Percentiles rank a stretch among this genome's conserved stretches.
Conservation (phyloP, 129 eudicot genomes). For the Ambrosia trifida region DNA sequence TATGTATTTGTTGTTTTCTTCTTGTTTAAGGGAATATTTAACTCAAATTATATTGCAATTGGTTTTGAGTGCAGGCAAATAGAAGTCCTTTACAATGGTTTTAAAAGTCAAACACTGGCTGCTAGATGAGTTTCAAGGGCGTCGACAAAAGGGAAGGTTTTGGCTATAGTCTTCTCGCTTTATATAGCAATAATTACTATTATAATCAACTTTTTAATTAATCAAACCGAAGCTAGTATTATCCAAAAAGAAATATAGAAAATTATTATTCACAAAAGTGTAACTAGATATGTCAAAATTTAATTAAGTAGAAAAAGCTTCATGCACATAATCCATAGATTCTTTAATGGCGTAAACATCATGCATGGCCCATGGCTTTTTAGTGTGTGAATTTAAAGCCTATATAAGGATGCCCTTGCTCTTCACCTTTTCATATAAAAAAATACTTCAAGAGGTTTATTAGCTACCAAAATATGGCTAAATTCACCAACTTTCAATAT, state of each 20-base stretch:
- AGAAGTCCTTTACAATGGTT: conserved; percentile 27
- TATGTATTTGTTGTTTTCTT: conserved; percentile 14
- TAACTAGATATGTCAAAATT: conserved; percentile 16
- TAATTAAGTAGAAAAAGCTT: conserved; percentile 27
- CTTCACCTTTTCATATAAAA: conserved; percentile 19
- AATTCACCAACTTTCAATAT: conserved; percentile 17
- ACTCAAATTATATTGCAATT: conserved; percentile 21
- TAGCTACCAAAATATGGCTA: conserved; percentile 39
- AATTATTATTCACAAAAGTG: background rate
- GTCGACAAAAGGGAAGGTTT: conserved; percentile 26
- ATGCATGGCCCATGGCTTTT: conserved; percentile 40
- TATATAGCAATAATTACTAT: background rate
- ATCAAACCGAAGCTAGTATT: conserved; percentile 1
- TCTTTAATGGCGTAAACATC: conserved; percentile 37
- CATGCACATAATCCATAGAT: conserved; percentile 36
- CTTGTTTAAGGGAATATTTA: conserved; percentile 30
- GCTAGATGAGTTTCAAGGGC: conserved; percentile 33
- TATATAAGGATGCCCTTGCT: conserved; percentile 34
- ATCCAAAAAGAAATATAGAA: background rate
- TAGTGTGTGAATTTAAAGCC: conserved; percentile 24
- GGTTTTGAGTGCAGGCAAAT: conserved; percentile 35
- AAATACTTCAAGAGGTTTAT: conserved; percentile 18
- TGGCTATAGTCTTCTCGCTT: conserved; percentile 21
- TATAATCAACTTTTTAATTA: background rate
- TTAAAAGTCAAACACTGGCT: conserved; percentile 32